Evolutionary conservation across 805 yeast genomes (phyloP).

Genomic region (Metschnikowia koreensis): DNA sequence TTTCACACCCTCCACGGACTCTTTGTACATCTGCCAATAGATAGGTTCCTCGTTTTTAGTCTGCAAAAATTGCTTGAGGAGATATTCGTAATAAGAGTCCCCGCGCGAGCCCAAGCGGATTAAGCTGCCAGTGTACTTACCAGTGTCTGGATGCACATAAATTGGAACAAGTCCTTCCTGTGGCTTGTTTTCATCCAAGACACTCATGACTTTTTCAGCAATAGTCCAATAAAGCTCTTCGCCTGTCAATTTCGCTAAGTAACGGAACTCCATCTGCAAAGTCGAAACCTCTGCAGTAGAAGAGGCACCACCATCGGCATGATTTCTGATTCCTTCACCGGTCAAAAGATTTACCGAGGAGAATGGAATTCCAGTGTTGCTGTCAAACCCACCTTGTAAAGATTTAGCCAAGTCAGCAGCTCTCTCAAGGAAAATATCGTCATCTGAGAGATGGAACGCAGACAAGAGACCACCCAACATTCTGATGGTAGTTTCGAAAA

Average conservation of each 20-base stretch:
- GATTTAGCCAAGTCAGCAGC: conserved; percentile 80
- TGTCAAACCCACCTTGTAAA: conserved; percentile 64
- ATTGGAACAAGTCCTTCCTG: conserved; percentile 81
- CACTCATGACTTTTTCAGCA: conserved; percentile 70
- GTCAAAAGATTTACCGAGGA: conserved; percentile 72
- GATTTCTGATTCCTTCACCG: conserved; percentile 58
- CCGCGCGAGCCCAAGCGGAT: conserved; percentile 90
- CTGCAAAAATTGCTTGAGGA: conserved; percentile 81
- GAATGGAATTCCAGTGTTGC: conserved; percentile 69
- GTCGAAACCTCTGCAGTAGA: conserved; percentile 91
- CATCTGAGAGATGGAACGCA: conserved; percentile 69
- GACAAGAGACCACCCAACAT: conserved; percentile 93
- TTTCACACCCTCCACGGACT: conserved; percentile 74
- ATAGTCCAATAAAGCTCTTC: conserved; percentile 74
- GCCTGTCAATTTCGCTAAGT: conserved; percentile 76
- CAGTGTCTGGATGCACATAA: conserved; percentile 71
- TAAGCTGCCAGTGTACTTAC: conserved; percentile 57
- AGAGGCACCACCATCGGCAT: conserved; percentile 72
- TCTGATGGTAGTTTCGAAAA: conserved; percentile 91
- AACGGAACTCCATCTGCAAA: conserved; percentile 82
- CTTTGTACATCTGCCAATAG: conserved; percentile 73
- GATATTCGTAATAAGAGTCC: conserved; percentile 88
- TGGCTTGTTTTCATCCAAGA: conserved; percentile 63
- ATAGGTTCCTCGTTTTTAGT: conserved; percentile 59
- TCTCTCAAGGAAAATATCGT: conserved; percentile 69